Evolutionary conservation across 192 early-diverging fungal genomes (phyloP).

Genomic region (Backusella tarrabulga): DNA sequence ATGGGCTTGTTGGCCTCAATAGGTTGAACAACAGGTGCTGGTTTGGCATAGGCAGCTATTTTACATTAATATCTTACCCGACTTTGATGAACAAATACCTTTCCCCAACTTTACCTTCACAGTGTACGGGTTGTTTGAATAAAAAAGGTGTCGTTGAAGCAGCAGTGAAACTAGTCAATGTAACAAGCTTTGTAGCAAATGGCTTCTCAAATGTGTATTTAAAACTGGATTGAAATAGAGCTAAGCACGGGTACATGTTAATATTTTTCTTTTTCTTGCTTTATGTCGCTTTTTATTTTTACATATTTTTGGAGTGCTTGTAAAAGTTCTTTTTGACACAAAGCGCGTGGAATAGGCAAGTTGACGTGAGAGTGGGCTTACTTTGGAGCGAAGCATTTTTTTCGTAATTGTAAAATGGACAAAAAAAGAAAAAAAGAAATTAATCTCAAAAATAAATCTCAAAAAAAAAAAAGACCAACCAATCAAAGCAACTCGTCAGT

Average conservation of each 20-base stretch:
- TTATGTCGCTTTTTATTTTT: not conserved
- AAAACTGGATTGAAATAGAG: not conserved
- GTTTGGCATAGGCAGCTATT: not conserved
- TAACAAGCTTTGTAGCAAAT: not conserved
- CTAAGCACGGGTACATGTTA: not conserved
- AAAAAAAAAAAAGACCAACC: no score
- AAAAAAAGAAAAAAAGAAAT: not conserved
- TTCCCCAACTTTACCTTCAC: conserved; percentile 2
- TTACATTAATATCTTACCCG: not conserved
- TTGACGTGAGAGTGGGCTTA: not conserved
- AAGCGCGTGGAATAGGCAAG: not conserved
- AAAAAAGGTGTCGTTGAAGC: not conserved
- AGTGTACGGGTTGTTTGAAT: conserved; percentile 12
- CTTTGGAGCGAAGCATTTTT: not conserved
- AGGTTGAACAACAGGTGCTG: not conserved
- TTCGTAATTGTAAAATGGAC: not conserved
- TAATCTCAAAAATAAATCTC: not conserved
- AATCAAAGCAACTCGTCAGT: no score
- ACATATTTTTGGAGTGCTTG: not conserved
- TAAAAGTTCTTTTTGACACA: not conserved
- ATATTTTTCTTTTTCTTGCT: not conserved
- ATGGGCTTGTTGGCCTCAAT: conserved; percentile 22
- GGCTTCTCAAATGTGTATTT: conserved; percentile 1
- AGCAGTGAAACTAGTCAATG: not conserved
- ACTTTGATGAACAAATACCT: not conserved